Base-by-base conservation (phyloP, 805 yeast genomes). In the Kluyveromyces dobzhanskii region DNA sequence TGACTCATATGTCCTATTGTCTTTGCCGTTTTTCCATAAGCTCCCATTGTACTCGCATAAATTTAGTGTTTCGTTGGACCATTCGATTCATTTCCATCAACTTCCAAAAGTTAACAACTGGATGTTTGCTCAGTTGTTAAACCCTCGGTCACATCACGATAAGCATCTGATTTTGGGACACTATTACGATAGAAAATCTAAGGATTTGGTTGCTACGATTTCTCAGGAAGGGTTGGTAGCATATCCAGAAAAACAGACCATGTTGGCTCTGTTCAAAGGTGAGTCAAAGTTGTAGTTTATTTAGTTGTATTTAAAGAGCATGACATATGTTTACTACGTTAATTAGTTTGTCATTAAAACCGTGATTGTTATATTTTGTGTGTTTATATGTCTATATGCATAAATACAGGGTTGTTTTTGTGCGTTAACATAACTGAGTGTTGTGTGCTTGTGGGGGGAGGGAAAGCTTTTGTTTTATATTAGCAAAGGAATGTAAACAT, bases 51-150 rank as follows among this genome's bases (percentile, higher is more conserved):
- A 64, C 42, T 64, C 70, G 16, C 65, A 73, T 13, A 67, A 66
- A 27, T 69, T 75, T 45, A 71, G 77, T 12, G 79, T 77, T 3
- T 75, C 83, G 17, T 56, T 81, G 45, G 87, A 80, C 47, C 87
- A 81, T 51, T 60, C 77, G 0, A 69, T 83, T 24, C 78, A 78
- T 54, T 78, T 81, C 62, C 85, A 79, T 51, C 73, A 68, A 24
- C 34, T 49, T 17, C 60, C 60, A 39, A 61, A 67, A 30, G 61
- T 66, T 2, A 63, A 68, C 31, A 66, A 75, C 30, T 79, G 80
- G 78, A 57, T 74, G 51, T 63, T 67, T 12, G 70, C 72, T 39
- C 65, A 71, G 34, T 64, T 76, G 32, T 62, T 61, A 35, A 71
- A 73, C 28, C 55, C 75, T 17, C 64, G 75, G 38, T 66, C 78